Conservation (phyloP, 352 stramenopile genomes). For the Phytopythium ostracodes region DNA sequence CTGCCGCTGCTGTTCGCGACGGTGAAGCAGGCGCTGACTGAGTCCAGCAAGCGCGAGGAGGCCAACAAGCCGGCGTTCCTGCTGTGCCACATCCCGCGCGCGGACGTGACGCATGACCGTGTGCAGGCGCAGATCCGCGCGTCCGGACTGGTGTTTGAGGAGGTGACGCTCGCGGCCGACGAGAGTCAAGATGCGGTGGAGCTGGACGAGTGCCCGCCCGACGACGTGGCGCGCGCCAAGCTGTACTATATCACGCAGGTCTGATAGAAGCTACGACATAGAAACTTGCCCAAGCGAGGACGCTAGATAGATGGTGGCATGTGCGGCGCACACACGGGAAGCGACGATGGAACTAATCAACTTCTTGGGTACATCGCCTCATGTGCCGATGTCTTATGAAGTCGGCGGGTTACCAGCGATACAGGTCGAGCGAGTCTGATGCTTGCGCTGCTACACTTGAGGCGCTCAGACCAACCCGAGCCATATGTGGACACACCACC, state of each 20-base stretch:
- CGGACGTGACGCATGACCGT: slow-evolving; percentile 57
- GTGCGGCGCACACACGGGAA: too few species aligned
- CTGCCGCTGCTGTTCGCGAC: slow-evolving; percentile 62
- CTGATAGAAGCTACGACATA: slow-evolving; percentile 1
- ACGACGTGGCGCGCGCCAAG: slow-evolving; percentile 48
- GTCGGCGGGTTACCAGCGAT: too few species aligned
- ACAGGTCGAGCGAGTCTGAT: too few species aligned
- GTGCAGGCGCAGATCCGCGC: slow-evolving; percentile 40
- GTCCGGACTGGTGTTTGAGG: slow-evolving; percentile 35
- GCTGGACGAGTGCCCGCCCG: slow-evolving; percentile 47
- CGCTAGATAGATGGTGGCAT: too few species aligned
- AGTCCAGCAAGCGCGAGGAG: neutral
- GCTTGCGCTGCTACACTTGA: too few species aligned
- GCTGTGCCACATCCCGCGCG: slow-evolving; percentile 71
- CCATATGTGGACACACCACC: neutral
- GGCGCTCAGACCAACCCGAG: too few species aligned
- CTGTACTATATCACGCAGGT: slow-evolving; percentile 53
- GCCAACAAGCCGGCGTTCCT: slow-evolving; percentile 27
- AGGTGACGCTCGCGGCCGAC: slow-evolving; percentile 24
- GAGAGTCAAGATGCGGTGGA: slow-evolving; percentile 16
- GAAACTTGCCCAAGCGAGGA: neutral
- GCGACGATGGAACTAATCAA: too few species aligned
- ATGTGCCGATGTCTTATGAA: too few species aligned
- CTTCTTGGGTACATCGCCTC: too few species aligned
- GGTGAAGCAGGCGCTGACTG: slow-evolving; percentile 28